These are phyloP conservation scores for Medicago arabica DNA, from an alignment of 306 rosid species.

Conservation along the genomic window DNA sequence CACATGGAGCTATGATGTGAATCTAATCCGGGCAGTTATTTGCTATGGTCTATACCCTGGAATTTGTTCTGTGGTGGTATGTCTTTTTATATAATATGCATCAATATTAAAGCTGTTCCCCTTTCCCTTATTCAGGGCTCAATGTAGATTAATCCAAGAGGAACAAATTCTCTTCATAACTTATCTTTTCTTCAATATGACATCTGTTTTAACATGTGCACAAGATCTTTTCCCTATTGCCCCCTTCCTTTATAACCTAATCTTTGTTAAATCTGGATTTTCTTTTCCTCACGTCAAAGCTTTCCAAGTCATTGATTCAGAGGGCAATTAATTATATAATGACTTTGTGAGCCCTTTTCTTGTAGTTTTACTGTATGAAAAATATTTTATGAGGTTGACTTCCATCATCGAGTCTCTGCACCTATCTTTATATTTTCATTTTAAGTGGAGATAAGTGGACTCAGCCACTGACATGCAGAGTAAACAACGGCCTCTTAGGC, in stretches of 20 bases:
- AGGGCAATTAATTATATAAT: constrained; percentile 8
- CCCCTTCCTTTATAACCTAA: constrained; percentile 17
- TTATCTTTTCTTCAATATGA: background rate
- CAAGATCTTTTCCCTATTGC: constrained; percentile 10
- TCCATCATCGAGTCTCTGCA: background rate
- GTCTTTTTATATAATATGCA: constrained; percentile 14
- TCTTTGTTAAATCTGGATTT: constrained; percentile 6
- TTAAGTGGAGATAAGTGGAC: background rate
- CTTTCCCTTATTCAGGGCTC: constrained; percentile 8
- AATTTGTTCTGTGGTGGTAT: constrained; percentile 90
- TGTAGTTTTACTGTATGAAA: background rate
- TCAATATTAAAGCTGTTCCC: constrained; percentile 4
- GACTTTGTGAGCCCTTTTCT: constrained; percentile 15
- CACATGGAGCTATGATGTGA: constrained; percentile 71
- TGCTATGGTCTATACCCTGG: constrained; percentile 96
- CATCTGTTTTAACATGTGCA: constrained; percentile 23
- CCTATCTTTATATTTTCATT: background rate
- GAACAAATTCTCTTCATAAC: background rate
- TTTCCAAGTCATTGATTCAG: constrained; percentile 20
- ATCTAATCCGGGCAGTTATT: constrained; percentile 78
- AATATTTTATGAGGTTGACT: background rate
- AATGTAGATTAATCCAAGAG: constrained; percentile 10
- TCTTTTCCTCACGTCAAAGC: background rate
- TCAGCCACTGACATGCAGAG: background rate
- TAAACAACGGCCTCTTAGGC: background rate